Evolutionary conservation across 2,329 filamentous ascomycete species (phyloP), one percentile per base, ranked within the genome.

Genomic region (Penicillium sclerotigenum): DNA sequence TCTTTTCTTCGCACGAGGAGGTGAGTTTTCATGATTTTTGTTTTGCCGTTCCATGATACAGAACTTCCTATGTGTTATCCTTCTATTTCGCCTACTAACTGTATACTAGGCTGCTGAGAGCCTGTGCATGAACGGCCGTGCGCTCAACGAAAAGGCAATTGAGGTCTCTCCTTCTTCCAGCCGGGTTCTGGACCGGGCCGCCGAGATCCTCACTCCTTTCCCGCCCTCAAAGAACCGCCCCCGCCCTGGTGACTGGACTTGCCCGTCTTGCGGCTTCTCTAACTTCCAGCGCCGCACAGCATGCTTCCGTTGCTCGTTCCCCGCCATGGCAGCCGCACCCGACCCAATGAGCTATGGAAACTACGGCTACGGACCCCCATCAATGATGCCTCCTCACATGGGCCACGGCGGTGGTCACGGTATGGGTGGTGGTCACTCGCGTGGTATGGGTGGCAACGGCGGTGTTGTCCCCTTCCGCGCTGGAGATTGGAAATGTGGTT

Each of bases 1-100:
- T 99, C 54, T 99, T 99, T 73, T 97, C 94, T 61, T 97, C 93
- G 45, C 94, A 99, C 72, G 94, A 99, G 81, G 94, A 99, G 87
- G 92, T 96, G 80, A 79, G 87, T 81, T 53, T 26, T n/a, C n/a
- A n/a, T n/a, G n/a, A n/a, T n/a, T n/a, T 42, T 28, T 3, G 18
- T 51, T 42, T 49, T 43, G 26, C 26, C 29, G 10, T 28, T 47
- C 18, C 10, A 34, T 24, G 42, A 28, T 29, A 46, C 47, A 49
- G 29, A 18, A 40, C 13, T 31, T 43, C 54, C 54, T 43, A 28
- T 52, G 14, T 41, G 48, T n/a, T 49, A n/a, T 56, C 24, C 42
- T 57, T 29, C 16, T 38, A 28, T 36, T 34, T 49, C 40, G 13
- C 34, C n/a, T 13, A 34, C 50, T 64, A 37, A 54, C 46, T 52